Evolutionary conservation across 768 basidiomycete species (phyloP).

Genomic region (Gloeostereum incarnatum): DNA sequence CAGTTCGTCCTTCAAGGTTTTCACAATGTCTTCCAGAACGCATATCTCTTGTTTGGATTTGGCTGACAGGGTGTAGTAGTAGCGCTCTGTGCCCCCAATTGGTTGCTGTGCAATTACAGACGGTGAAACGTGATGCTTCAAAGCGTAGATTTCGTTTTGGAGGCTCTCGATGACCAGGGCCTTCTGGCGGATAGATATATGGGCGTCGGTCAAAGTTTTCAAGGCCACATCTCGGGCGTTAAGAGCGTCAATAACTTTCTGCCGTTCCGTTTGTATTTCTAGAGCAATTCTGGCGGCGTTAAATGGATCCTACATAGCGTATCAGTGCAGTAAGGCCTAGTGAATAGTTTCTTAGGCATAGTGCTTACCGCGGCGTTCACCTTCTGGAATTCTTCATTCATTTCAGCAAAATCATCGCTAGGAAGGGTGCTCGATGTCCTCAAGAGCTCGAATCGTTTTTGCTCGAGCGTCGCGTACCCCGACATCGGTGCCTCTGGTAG

Average conservation of each 20-base stretch:
- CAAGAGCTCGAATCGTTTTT: too few relatives aligned
- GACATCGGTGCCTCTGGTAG: too few relatives aligned
- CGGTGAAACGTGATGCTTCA: too few relatives aligned
- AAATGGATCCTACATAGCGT: constrained; percentile 36
- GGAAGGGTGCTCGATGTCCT: too few relatives aligned
- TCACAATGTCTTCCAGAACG: constrained; percentile 25
- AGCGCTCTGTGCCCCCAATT: constrained; percentile 11
- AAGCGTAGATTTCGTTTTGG: constrained; percentile 28
- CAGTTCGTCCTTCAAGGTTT: constrained; percentile 26
- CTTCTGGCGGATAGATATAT: constrained; percentile 53
- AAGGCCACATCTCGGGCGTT: constrained; percentile 56
- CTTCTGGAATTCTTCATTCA: too few relatives aligned
- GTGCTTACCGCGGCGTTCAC: too few relatives aligned
- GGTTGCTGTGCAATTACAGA: not conserved
- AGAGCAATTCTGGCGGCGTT: constrained; percentile 43
- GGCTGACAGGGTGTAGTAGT: too few relatives aligned
- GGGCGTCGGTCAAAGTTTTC: constrained; percentile 48
- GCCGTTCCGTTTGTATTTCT: constrained; percentile 42
- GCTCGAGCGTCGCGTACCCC: too few relatives aligned
- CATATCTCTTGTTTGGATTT: constrained; percentile 26
- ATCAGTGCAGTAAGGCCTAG: too few relatives aligned
- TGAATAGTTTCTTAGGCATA: too few relatives aligned
- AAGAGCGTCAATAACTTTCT: constrained; percentile 47
- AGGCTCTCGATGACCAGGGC: constrained; percentile 37
- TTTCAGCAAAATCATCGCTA: too few relatives aligned